A percentile compares a stretch with the other conserved stretches of the same genome.
Conservation (phyloP, 1,139 yeast species). For the Candida glucosophila region DNA sequence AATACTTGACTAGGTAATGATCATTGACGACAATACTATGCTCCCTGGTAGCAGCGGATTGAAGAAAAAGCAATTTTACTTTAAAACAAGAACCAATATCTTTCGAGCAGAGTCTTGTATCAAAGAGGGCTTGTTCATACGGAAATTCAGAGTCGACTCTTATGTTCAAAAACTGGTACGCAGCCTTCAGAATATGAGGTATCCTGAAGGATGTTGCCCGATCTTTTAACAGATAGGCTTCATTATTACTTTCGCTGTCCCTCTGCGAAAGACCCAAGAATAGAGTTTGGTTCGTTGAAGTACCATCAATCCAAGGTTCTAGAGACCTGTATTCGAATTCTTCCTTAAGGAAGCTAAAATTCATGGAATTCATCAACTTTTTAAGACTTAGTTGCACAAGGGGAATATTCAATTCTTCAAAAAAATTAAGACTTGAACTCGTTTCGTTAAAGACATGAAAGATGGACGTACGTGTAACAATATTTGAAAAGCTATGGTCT, state of each 20-base stretch:
- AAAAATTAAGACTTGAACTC: slow-evolving; percentile 20
- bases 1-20: slow-evolving; percentile 37
- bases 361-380: slow-evolving; percentile 65
- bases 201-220: too few relatives aligned
- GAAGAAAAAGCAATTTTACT: slow-evolving; percentile 32
- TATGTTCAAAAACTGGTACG: too few relatives aligned
- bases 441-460: slow-evolving; percentile 43
- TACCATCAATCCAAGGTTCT: slow-evolving; percentile 47
- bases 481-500: slow-evolving; percentile 33
- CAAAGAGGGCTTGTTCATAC: slow-evolving; percentile 14
- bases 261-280: slow-evolving; percentile 40
- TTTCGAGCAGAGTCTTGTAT: slow-evolving; percentile 25
- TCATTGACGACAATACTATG: slow-evolving; percentile 21
- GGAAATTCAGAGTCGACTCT: too few relatives aligned
- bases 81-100: slow-evolving; percentile 35
- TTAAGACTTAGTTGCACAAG: slow-evolving; percentile 44
- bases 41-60: slow-evolving; percentile 6
- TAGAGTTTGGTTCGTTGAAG: slow-evolving; percentile 43
- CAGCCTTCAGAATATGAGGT: too few relatives aligned
- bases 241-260: too few relatives aligned
- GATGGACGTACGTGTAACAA: slow-evolving; percentile 50
- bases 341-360: slow-evolving; percentile 56
- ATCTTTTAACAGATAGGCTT: too few relatives aligned
- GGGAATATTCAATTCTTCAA: slow-evolving; percentile 19
- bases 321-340: slow-evolving; percentile 64